phyloP scores from a whole-genome alignment of 257 asterid species.

The Paulownia fortunei region DNA sequence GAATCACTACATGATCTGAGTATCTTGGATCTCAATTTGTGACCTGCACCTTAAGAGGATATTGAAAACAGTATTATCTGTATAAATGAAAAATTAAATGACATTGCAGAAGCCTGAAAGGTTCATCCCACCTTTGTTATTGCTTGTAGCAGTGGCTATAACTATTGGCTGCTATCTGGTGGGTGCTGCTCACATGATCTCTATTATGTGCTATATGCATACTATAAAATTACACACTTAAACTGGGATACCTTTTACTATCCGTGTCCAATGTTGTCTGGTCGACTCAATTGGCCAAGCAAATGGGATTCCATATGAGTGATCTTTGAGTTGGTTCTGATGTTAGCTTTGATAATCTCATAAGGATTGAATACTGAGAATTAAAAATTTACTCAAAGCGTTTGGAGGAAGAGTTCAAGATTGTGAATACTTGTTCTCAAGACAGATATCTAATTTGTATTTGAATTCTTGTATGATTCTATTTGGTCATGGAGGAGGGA shows the following conservation, averaged over 20 bases:
- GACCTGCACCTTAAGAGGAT: neutral
- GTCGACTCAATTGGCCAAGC: neutral
- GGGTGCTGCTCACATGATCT: neutral
- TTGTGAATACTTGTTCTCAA: neutral
- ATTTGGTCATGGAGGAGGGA: neutral
- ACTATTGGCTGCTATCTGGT: neutral
- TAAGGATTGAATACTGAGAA: neutral
- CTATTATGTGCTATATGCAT: neutral
- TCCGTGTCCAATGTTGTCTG: neutral
- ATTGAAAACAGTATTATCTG: neutral
- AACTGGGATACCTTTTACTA: neutral
- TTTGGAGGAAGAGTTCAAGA: neutral
- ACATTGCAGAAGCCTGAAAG: neutral
- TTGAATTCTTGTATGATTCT: neutral
- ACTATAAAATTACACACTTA: neutral
- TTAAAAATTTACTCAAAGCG: neutral
- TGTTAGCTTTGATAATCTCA: neutral
- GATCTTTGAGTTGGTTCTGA: conserved; percentile 6
- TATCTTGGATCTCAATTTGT: conserved; percentile 10
- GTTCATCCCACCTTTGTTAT: neutral
- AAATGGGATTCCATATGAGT: neutral
- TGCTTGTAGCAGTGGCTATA: neutral
- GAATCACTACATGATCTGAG: neutral
- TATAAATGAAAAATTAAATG: neutral
- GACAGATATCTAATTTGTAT: neutral